These are phyloP conservation scores for Helianthus annuus DNA, from an alignment of 129 eudicot species.

Conservation along the genomic window HanXRQr2.0-SUNRISE NC_035436.2:173860435-173860934, in stretches of 20 bases:
- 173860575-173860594: background rate
- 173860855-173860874: conserved; percentile 1
- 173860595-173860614: background rate
- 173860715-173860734: conserved; percentile 91
- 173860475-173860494: conserved; percentile 93
- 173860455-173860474: conserved; percentile 78
- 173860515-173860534: conserved; percentile 77
- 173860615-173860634: background rate
- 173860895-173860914: background rate
- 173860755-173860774: background rate
- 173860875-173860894: conserved; percentile 31
- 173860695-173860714: conserved; percentile 91
- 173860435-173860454: conserved; percentile 71
- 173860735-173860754: background rate
- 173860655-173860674: conserved; percentile 84
- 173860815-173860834: conserved; percentile 34
- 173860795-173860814: background rate
- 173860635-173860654: conserved; percentile 78
- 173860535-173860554: conserved; percentile 66
- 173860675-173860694: conserved; percentile 80
- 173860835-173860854: conserved; percentile 22
- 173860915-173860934: conserved; percentile 20
- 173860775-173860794: background rate
- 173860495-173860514: conserved; percentile 80
- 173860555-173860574: background rate